Percentiles rank a stretch among this genome's conserved stretches.
Evolutionary conservation across 2,329 filamentous ascomycete species (phyloP).

Genomic region (Aspergillus costaricaensis): DNA sequence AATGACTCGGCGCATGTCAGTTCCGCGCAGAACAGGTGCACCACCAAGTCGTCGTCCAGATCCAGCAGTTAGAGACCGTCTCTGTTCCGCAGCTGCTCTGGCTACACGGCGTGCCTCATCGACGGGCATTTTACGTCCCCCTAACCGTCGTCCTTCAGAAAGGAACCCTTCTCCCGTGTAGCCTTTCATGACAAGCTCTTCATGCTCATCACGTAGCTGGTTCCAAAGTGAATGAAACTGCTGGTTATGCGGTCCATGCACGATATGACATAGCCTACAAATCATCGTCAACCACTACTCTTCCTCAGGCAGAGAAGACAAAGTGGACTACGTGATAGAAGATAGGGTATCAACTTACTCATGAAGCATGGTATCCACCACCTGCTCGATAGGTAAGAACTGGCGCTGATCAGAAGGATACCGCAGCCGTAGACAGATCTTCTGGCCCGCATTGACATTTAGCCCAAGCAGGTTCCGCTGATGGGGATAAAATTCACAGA

Average conservation of each 20-base stretch:
- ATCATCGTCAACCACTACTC: conserved; percentile 15
- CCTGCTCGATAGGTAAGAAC: conserved; percentile 77
- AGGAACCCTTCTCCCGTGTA: conserved; percentile 91
- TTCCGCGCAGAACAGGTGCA: conserved; percentile 54
- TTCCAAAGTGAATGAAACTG: conserved; percentile 87
- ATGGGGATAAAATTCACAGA: conserved; percentile 83
- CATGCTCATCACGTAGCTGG: conserved; percentile 81
- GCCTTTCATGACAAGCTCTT: conserved; percentile 73
- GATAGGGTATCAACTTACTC: conserved; percentile 54
- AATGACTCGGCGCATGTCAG: conserved; percentile 72
- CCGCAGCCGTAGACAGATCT: conserved; percentile 80
- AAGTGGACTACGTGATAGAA: not conserved
- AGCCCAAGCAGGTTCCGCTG: conserved; percentile 75
- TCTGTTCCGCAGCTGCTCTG: conserved; percentile 71
- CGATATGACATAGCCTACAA: conserved; percentile 72
- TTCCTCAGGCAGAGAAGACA: no score
- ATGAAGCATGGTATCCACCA: conserved; percentile 90
- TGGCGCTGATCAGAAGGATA: conserved; percentile 71
- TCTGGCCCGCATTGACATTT: conserved; percentile 74
- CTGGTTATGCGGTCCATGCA: conserved; percentile 78
- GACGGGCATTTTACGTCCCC: conserved; percentile 64
- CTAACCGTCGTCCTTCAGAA: conserved; percentile 71
- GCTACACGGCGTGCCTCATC: conserved; percentile 75
- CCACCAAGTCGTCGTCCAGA: conserved; percentile 76
- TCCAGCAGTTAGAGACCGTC: conserved; percentile 58